These are phyloP conservation scores for Pulveroboletus frians DNA, from an alignment of 768 basidiomycete genomes.

Conservation along the genomic window DNA sequence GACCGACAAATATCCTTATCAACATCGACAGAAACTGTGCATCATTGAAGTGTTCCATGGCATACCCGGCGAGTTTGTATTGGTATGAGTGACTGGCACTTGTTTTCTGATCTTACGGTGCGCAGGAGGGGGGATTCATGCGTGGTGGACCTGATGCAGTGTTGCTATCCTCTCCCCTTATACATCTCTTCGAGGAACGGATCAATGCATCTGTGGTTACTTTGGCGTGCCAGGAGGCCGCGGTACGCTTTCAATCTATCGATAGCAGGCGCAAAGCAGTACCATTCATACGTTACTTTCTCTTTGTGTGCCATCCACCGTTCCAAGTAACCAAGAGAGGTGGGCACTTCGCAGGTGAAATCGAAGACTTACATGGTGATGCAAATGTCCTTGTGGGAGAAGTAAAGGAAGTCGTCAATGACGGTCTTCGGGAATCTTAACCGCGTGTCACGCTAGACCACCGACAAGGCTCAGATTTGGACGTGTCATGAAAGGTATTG, in stretches of 20 bases:
- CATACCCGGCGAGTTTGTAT: too few relatives aligned
- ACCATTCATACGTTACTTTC: constrained; percentile 87
- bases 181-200: not conserved
- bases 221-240: constrained; percentile 99
- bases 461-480: constrained; percentile 68
- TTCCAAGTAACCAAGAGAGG: constrained; percentile 87
- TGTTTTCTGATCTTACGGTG: constrained; percentile 36
- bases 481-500: constrained; percentile 81
- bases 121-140: constrained; percentile 92
- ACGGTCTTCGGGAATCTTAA: constrained; percentile 74
- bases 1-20: not conserved
- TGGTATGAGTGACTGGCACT: too few relatives aligned
- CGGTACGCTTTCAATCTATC: constrained; percentile 88
- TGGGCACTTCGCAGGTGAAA: constrained; percentile 75
- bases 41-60: too few relatives aligned
- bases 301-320: constrained; percentile 81
- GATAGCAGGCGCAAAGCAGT: constrained; percentile 50
- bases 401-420: constrained; percentile 58
- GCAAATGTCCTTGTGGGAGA: constrained; percentile 76
- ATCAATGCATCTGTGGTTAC: constrained; percentile 93
- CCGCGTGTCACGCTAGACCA: constrained; percentile 63
- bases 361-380: constrained; percentile 59
- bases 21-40: not conserved
- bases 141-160: constrained; percentile 41
- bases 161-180: too few relatives aligned